Conservation (phyloP, 306 rosid genomes). For the Chamaecrista fasciculata region DNA sequence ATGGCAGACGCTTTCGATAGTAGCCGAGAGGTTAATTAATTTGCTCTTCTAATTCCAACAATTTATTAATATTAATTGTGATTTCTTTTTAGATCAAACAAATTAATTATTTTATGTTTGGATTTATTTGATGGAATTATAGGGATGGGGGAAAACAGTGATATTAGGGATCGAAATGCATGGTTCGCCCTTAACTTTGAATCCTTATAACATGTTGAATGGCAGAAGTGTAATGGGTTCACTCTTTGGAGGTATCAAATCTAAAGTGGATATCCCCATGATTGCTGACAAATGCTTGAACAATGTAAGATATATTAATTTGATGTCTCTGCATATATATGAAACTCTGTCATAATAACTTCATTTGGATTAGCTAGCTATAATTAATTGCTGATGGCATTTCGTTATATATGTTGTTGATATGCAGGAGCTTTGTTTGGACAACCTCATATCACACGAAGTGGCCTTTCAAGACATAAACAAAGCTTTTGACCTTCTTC, state of each 20-base stretch:
- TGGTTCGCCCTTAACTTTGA: slow-evolving; percentile 37
- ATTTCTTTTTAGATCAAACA: no score
- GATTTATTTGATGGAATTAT: slow-evolving; percentile 13
- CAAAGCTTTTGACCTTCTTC: slow-evolving; percentile 51
- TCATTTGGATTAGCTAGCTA: not conserved
- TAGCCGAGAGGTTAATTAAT: slow-evolving; percentile 39
- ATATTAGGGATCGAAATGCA: slow-evolving; percentile 56
- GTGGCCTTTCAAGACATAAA: slow-evolving; percentile 51
- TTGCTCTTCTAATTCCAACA: no score
- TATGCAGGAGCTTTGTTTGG: slow-evolving; percentile 51
- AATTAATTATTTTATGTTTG: no score
- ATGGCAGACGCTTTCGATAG: slow-evolving; percentile 56
- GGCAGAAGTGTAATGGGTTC: slow-evolving; percentile 49
- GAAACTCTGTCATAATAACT: not conserved
- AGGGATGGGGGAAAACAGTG: slow-evolving; percentile 63
- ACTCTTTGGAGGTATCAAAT: slow-evolving; percentile 45
- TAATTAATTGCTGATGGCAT: not conserved
- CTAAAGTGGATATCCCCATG: slow-evolving; percentile 41
- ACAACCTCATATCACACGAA: slow-evolving; percentile 52
- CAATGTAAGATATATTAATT: slow-evolving; percentile 31
- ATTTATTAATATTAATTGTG: no score
- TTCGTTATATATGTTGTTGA: not conserved
- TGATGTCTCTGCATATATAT: not conserved
- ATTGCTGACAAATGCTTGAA: slow-evolving; percentile 37
- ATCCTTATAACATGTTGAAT: slow-evolving; percentile 21